Evolutionary conservation across 305 asterid species (phyloP).

Genomic region (Rubia peregrina): DNA sequence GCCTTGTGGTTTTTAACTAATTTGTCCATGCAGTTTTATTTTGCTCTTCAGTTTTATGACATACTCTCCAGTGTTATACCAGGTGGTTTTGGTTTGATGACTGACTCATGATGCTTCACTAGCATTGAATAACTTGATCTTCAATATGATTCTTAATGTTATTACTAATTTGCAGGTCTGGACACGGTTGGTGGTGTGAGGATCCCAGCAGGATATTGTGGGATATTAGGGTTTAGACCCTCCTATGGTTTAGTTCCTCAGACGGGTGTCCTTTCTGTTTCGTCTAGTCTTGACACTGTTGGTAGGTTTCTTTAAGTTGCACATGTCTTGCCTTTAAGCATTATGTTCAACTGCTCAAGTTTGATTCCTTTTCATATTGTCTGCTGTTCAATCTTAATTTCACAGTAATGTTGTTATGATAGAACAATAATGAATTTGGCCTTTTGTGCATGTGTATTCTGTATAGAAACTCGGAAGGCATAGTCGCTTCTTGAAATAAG

Average conservation of each 20-base stretch:
- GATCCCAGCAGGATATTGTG: slow-evolving; percentile 93
- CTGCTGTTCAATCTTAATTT: background rate
- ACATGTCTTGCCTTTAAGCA: background rate
- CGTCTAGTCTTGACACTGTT: slow-evolving; percentile 81
- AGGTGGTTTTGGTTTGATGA: background rate
- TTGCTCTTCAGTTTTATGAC: background rate
- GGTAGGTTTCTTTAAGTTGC: slow-evolving; percentile 37
- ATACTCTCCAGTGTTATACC: background rate
- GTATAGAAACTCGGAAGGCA: background rate
- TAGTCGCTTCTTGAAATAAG: background rate
- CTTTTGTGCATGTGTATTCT: background rate
- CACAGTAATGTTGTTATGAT: background rate
- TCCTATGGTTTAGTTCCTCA: slow-evolving; percentile 73
- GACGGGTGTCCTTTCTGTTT: slow-evolving; percentile 68
- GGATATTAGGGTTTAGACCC: slow-evolving; percentile 86
- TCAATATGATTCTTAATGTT: background rate
- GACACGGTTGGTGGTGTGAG: slow-evolving; percentile 97
- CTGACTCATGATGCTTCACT: background rate
- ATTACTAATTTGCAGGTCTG: slow-evolving; percentile 46
- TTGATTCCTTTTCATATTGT: background rate
- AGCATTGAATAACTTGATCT: background rate
- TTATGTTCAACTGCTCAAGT: background rate
- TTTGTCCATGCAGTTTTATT: slow-evolving; percentile 5
- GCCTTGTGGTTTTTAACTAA: background rate
- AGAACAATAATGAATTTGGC: background rate